Base-by-base conservation (phyloP, 179 eudicot species). In the Carnegiea gigantea region DNA sequence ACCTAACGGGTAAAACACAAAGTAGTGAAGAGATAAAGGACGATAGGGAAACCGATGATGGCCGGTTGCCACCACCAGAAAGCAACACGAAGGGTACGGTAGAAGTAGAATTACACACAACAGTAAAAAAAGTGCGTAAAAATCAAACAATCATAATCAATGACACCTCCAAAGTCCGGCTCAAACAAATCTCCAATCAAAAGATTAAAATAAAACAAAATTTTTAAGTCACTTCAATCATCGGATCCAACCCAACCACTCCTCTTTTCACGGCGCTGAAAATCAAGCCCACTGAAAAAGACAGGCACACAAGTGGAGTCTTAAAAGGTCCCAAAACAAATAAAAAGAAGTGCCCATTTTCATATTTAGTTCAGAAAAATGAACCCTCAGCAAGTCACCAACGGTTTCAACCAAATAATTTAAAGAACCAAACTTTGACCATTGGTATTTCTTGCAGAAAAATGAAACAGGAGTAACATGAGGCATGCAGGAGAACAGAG, bases 401-500 rank as follows among this genome's bases (percentile, higher is more conserved):
- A 4, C 40, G 28, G 49, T 49, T 74, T 33, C 57, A 40, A 51
- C 64, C 79, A 30, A 54, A 75, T 28, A 40, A 49, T 49, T 75
- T 75, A 72, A 71, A 38, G 49, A 21, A 20, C 44, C 77, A 17
- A 18, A 80, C 53, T 38, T 74, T 48, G 53, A 59, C 23, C n/a
- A 36, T 70, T 30, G 20, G 40, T 13, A 70, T 36, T 36, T 30
- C 33, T 33, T 36, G 44, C 73, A 30, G 44, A 70, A 70, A 70
- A 30, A 70, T 70, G n/a, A 33, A 36, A 36, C 33, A 1, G 73
- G 28, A 51, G 44, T 28, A 76, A 53, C 17, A 33, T 54, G 70
- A 76, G 49, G 44, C 59, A 57, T 68, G 75, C 71, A 82, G 6
- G 73, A 75, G 44, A 40, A 54, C 48, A 77, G 73, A 82, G 36